A percentile compares a stretch with the other conserved stretches of the same genome.
These are phyloP conservation scores for Hymenoscyphus fructigenus DNA, from an alignment of 2,329 filamentous ascomycete genomes.

Conservation along the genomic window DNA sequence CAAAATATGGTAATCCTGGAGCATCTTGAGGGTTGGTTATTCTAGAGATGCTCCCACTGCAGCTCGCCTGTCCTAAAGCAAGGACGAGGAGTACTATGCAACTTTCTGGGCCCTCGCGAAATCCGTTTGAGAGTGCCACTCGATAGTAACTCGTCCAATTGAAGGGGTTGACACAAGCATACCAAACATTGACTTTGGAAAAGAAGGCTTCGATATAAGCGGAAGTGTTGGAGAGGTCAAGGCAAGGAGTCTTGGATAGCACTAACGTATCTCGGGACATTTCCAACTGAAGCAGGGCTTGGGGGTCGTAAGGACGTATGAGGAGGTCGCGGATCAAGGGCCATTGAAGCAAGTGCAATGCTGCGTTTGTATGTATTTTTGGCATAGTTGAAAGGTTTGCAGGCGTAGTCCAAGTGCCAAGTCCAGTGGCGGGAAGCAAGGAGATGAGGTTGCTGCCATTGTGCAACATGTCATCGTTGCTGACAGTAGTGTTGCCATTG, in stretches of 20 bases:
- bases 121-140: slow-evolving; percentile 71
- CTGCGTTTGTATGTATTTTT: slow-evolving; percentile 78
- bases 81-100: slow-evolving; percentile 79
- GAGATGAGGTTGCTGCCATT: slow-evolving; percentile 49
- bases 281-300: slow-evolving; percentile 78
- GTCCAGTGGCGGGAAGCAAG: slow-evolving; percentile 60
- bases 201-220: slow-evolving; percentile 80
- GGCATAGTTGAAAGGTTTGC: slow-evolving; percentile 83
- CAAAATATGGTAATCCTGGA: slow-evolving; percentile 76
- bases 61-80: slow-evolving; percentile 73
- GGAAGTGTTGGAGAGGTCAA: slow-evolving; percentile 72
- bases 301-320: slow-evolving; percentile 73
- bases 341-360: slow-evolving; percentile 76
- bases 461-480: slow-evolving; percentile 53
- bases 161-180: slow-evolving; percentile 80
- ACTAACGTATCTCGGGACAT: slow-evolving; percentile 76
- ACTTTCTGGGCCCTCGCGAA: slow-evolving; percentile 76
- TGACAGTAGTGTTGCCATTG: slow-evolving; percentile 62
- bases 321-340: slow-evolving; percentile 77
- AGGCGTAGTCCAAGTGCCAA: slow-evolving; percentile 68
- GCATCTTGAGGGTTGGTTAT: slow-evolving; percentile 68
- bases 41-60: slow-evolving; percentile 73
- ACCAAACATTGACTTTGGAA: slow-evolving; percentile 79
- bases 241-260: slow-evolving; percentile 61
- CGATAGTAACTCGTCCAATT: slow-evolving; percentile 76